Evolutionary conservation across 139 green algal species (phyloP).

Genomic region (Mesotaenium endlicherianum): DNA sequence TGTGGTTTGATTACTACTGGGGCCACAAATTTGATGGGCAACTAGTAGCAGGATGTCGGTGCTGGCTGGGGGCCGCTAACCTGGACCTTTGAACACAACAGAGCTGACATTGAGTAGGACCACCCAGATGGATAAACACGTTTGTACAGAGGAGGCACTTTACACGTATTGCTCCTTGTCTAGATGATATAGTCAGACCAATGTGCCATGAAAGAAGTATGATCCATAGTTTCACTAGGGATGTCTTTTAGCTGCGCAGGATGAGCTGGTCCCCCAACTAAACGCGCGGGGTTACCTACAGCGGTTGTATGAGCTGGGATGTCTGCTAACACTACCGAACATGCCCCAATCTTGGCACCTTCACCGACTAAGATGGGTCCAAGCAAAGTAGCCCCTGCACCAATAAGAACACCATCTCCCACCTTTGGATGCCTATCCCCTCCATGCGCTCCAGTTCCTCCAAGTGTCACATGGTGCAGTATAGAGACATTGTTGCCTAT

Average conservation of each 20-base stretch:
- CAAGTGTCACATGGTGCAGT: slow-evolving; percentile 61
- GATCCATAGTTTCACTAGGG: slow-evolving; percentile 41
- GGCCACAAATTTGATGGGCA: too few relatives aligned
- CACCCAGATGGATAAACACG: too few relatives aligned
- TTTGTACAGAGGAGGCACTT: too few relatives aligned
- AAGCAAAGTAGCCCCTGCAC: slow-evolving; percentile 50
- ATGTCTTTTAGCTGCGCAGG: slow-evolving; percentile 12
- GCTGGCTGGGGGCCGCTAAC: too few relatives aligned
- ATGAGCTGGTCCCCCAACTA: slow-evolving; percentile 12
- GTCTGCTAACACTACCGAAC: slow-evolving; percentile 54
- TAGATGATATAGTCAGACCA: slow-evolving; percentile 50
- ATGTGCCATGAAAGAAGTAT: slow-evolving; percentile 47
- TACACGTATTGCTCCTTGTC: neutral
- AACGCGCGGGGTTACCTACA: slow-evolving; percentile 41
- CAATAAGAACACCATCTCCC: slow-evolving; percentile 55
- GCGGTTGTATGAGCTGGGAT: slow-evolving; percentile 63
- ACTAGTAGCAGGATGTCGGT: too few relatives aligned
- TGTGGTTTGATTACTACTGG: too few relatives aligned
- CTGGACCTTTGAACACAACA: too few relatives aligned
- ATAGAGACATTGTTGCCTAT: slow-evolving; percentile 61
- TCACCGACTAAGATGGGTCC: slow-evolving; percentile 57
- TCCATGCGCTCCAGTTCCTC: slow-evolving; percentile 44
- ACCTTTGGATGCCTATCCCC: slow-evolving; percentile 59
- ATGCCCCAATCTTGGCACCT: slow-evolving; percentile 58
- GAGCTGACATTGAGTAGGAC: neutral